Base-by-base conservation (phyloP, 768 basidiomycete species). In the Mycena crocata region DNA sequence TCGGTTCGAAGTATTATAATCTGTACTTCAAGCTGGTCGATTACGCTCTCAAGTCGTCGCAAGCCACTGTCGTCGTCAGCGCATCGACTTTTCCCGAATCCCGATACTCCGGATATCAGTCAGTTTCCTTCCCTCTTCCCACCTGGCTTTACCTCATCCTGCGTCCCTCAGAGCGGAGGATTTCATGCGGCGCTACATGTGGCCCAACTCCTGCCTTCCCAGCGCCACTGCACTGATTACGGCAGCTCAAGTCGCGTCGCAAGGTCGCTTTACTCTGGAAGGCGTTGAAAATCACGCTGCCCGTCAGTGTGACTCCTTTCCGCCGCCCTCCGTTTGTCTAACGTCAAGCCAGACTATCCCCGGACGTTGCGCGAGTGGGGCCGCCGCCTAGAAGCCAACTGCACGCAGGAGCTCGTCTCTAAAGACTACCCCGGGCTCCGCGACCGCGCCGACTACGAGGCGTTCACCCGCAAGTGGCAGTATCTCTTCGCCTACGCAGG, bases 301-400 rank as follows among this genome's bases (percentile, higher is more conserved):
- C 44, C 92, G 90, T 91, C 73, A 78, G 90, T 80, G 45, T 24
- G 7, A 35, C 61, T 49, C 61, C 52, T 51, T 55, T 46, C 21
- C 21, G n/a, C 6, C 1, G 13, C 57, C 26, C 45, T 48, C 35
- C 52, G 24, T 35, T 54, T 37, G n/a, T 52, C 51, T 30, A 50
- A 76, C 31, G 14, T 44, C 48, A 19, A 8, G 35, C 28, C 57
- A 87, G 89, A 95, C 74, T 95, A 97, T 80, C 94, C 95, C 32
- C 90, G 95, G 54, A 97, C 95, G 30, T 86, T 97, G n/a, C 89
- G 95, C 56, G 94, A 95, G 81, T 97, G 95, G 95, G 89, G 89
- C 32, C 84, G 90, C 32, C 87, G 94, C 32, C 88, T 96, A 63
- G 89, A 90, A 64, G 79, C 81, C 50, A 92, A 92, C 74, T 75